phyloP scores from a whole-genome alignment of 257 asterid species.

The Cynanchum wilfordii region DNA sequence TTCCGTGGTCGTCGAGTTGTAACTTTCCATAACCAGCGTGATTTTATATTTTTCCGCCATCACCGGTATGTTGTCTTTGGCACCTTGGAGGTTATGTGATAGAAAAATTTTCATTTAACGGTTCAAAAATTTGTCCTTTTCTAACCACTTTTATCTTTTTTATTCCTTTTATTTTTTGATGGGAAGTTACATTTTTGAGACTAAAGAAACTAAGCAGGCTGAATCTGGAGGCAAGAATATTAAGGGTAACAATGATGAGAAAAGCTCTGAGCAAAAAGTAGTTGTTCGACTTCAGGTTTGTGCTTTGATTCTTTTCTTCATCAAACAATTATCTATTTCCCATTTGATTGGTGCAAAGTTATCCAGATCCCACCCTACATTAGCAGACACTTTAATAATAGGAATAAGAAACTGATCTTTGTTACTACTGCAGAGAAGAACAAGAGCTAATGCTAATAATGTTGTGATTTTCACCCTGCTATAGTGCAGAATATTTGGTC shows the following conservation, averaged over 20 bases:
- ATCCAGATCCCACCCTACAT: neutral
- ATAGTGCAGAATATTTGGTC: neutral
- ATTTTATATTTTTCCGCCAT: constrained; percentile 88
- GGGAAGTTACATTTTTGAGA: constrained; percentile 69
- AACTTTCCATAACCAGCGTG: constrained; percentile 96
- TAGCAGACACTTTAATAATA: neutral
- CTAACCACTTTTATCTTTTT: neutral
- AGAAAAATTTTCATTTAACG: neutral
- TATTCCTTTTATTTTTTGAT: neutral
- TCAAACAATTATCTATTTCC: neutral
- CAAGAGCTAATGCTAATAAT: neutral
- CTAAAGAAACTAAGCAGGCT: constrained; percentile 55
- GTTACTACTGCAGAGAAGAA: neutral
- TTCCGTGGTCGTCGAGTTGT: constrained; percentile 90
- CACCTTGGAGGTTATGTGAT: constrained; percentile 2
- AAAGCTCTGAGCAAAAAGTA: constrained; percentile 42
- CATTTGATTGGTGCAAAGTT: neutral
- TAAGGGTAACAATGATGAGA: constrained; percentile 26
- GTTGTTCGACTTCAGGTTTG: constrained; percentile 89
- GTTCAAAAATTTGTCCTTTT: neutral
- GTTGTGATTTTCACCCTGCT: neutral
- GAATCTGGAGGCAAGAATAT: constrained; percentile 44
- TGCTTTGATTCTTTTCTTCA: constrained; percentile 17
- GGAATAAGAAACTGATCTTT: neutral
- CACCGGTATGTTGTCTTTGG: constrained; percentile 53